Evolutionary conservation across 306 rosid genomes (phyloP).

Genomic region (Morella rubra): DNA sequence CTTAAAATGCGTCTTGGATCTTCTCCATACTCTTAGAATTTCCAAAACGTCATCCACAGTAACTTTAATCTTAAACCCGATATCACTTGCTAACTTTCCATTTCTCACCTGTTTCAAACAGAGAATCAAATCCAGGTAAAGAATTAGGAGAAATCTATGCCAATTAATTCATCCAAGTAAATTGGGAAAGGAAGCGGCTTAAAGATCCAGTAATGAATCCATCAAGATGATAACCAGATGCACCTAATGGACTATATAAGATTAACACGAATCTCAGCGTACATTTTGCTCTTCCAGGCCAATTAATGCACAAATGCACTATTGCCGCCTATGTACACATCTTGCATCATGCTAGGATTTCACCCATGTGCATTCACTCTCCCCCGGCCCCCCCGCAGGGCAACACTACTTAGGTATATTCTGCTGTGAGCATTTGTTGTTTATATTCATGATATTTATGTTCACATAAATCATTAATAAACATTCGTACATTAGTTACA

Average conservation of each 20-base stretch:
- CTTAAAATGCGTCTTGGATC: slow-evolving; percentile 44
- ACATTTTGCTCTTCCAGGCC: too few relatives aligned
- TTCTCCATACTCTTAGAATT: slow-evolving; percentile 63
- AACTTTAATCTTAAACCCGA: slow-evolving; percentile 84
- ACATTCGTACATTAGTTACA: neutral
- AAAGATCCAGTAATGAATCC: neutral
- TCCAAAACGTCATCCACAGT: slow-evolving; percentile 62
- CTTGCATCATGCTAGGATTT: too few relatives aligned
- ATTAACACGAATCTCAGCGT: too few relatives aligned
- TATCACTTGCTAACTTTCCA: slow-evolving; percentile 52
- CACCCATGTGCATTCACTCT: too few relatives aligned
- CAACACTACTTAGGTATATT: too few relatives aligned
- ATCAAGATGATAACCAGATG: too few relatives aligned
- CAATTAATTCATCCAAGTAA: neutral
- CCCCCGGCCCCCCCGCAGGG: too few relatives aligned
- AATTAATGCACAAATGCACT: neutral
- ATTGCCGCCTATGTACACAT: too few relatives aligned
- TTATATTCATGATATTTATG: neutral
- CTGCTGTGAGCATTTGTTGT: too few relatives aligned
- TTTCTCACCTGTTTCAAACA: slow-evolving; percentile 61
- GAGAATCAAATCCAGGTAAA: slow-evolving; percentile 5
- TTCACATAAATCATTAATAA: neutral
- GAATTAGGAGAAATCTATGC: neutral
- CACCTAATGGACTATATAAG: neutral
- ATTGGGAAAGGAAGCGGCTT: neutral